Evolutionary conservation across 768 basidiomycete genomes (phyloP), one percentile per base, ranked within the genome.

Genomic region (Suillus luteus): DNA sequence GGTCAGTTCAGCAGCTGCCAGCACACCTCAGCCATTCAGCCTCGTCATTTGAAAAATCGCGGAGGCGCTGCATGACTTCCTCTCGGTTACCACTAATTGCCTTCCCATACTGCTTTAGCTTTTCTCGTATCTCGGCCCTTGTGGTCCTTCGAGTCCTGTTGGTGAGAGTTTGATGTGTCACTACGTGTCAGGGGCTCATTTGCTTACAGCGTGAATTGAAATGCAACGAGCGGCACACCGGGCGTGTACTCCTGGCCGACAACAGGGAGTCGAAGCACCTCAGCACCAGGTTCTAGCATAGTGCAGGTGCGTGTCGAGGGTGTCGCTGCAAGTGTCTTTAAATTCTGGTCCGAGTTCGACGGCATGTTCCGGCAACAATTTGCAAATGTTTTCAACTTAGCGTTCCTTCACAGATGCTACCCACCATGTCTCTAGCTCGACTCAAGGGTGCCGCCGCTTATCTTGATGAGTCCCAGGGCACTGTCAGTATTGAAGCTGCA

Each of bases 21-120:
- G 33, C 33, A 33, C 40, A 69, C 69, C 41, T 52, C 22, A 64
- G 22, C 70, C 67, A 71, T 38, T 33, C 17, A 12, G 59, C 57
- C 24, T 31, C n/a, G 37, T 71, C 62, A 17, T 54, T 8, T 37
- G 67, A 66, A 15, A 67, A 71, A 2, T 38, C 55, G 14, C 37
- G 55, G 10, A 71, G 65, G 12, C 54, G 15, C 19, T 62, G 24
- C 17, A 66, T 40, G 10, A 71, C 33, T 17, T 58, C 57, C 6
- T 57, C 24, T 22, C 48, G 64, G 38, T 63, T 67, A 12, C 70
- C 67, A 15, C 55, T 48, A 14, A 61, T 48, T 7, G 64, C 44
- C 17, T 62, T 55, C 24, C 59, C 40, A 27, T 68, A 68, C n/a
- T 49, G 38, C 5, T 24, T 22, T 17, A 63, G 62, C 14, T 54